These are phyloP conservation scores for Megacollybia marginata DNA, from an alignment of 768 basidiomycete species.

Conservation along the genomic window DNA sequence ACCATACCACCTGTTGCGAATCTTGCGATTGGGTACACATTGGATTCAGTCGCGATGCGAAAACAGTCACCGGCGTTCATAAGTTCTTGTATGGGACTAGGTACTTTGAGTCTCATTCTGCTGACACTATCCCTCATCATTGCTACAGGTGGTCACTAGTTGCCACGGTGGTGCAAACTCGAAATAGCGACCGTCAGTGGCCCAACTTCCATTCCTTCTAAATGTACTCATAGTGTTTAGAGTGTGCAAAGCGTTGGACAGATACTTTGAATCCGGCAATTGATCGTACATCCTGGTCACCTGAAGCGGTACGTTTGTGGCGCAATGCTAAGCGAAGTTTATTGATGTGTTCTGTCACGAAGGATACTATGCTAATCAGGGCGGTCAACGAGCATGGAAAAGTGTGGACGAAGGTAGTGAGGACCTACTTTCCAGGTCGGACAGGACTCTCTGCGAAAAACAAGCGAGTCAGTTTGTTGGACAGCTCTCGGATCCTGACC, in stretches of 20 bases:
- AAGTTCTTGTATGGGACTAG: constrained; percentile 55
- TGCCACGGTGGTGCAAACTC: constrained; percentile 14
- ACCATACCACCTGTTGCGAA: too few relatives aligned
- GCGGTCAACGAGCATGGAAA: too few relatives aligned
- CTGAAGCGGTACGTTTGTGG: too few relatives aligned
- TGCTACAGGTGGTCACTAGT: constrained; percentile 20
- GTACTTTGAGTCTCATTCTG: constrained; percentile 15
- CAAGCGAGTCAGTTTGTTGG: constrained; percentile 11
- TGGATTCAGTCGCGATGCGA: too few relatives aligned
- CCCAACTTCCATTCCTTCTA: background rate
- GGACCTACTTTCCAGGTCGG: too few relatives aligned
- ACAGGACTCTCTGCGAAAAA: constrained; percentile 23
- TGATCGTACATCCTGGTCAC: too few relatives aligned
- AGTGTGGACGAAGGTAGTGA: too few relatives aligned
- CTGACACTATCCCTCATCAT: too few relatives aligned
- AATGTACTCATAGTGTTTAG: background rate
- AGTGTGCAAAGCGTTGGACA: constrained; percentile 23
- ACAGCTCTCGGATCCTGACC: background rate
- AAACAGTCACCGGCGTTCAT: too few relatives aligned
- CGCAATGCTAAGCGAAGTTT: background rate
- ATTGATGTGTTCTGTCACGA: background rate
- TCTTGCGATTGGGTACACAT: too few relatives aligned
- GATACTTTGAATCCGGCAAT: too few relatives aligned
- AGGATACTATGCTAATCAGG: too few relatives aligned
- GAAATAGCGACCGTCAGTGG: constrained; percentile 18